Percentiles rank a stretch among this genome's conserved stretches.
These are phyloP conservation scores for Calocybe gangraenosa DNA, from an alignment of 768 basidiomycete species.

Conservation along the genomic window DNA sequence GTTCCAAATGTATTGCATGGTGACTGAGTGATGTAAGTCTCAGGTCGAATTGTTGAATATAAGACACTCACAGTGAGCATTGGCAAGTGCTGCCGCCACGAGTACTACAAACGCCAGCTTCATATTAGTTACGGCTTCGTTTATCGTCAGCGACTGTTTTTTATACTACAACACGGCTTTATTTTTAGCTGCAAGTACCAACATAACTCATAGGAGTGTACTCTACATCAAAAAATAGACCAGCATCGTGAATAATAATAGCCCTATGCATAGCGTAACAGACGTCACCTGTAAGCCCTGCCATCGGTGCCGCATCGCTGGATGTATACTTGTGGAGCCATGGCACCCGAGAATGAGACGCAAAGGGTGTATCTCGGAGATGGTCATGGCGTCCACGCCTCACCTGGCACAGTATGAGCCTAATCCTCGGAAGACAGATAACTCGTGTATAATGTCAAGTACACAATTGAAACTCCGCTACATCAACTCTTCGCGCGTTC, in stretches of 20 bases:
- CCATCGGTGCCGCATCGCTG: conserved; percentile 1
- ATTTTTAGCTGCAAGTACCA: too few relatives aligned
- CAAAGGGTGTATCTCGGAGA: conserved; percentile 13
- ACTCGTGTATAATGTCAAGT: too few relatives aligned
- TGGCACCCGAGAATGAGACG: conserved; percentile 19
- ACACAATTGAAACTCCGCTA: background rate
- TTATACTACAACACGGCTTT: background rate
- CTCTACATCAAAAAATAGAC: too few relatives aligned
- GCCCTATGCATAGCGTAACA: background rate
- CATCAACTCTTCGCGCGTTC: background rate
- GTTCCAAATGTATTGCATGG: conserved; percentile 49
- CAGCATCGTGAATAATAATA: background rate
- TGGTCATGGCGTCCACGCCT: too few relatives aligned
- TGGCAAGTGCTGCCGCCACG: conserved; percentile 24
- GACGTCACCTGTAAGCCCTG: background rate
- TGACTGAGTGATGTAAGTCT: conserved; percentile 27
- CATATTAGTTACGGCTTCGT: conserved; percentile 20
- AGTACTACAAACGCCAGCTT: conserved; percentile 28
- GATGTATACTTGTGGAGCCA: background rate
- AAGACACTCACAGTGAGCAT: conserved; percentile 27
- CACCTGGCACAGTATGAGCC: background rate
- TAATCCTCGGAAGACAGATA: conserved; percentile 10
- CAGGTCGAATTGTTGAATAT: background rate
- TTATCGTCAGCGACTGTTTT: background rate
- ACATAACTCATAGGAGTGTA: too few relatives aligned